Evolutionary conservation across 176 grass and related monocot species (phyloP), one percentile per base, ranked within the genome.

Genomic region (Melocanna baccifera): DNA sequence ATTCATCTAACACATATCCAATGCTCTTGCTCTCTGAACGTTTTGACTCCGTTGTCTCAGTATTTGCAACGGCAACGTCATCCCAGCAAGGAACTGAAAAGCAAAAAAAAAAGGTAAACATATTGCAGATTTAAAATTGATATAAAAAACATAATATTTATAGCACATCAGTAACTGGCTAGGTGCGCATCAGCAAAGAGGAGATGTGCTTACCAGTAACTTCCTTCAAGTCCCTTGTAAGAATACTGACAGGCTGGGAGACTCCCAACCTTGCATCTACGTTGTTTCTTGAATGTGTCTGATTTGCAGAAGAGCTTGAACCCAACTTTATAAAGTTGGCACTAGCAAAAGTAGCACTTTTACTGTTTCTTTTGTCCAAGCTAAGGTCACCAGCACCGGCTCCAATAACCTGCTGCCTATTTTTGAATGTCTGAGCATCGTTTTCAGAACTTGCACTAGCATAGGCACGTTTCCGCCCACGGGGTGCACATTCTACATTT

Each of bases 1-100:
- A 98, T n/a, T 96, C 96, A 87, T 96, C 89, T 48, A 95, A 25
- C n/a, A 98, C 59, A 55, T 98, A 94, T 47, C 96, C 96, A 64
- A 95, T 82, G 76, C 71, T 87, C 9, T 75, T 91, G n/a, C 56
- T 62, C 51, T 84, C 76, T 25, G 80, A 82, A 41, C 26, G 51
- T 28, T 70, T 67, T n/a, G 14, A 19, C 12, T 30, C 69, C 18
- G 13, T 32, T 30, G 42, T 48, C 73, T 79, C 76, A 2, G 53
- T 62, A 78, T 77, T 94, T 81, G 86, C 52, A 14, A 83, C 1
- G 19, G 80, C 82, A 51, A 71, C 23, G 26, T 84, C 89, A 79
- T 98, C 96, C 96, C 96, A 98, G 12, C 69, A 5, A 64, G 91
- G 84, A 91, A 98, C 96, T 98, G 85, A 57, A 75, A 62, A 67